A percentile compares a stretch with the other conserved stretches of the same genome.
Evolutionary conservation across 805 yeast genomes (phyloP).

Genomic region (Kodamaea hsintzibuensis): DNA sequence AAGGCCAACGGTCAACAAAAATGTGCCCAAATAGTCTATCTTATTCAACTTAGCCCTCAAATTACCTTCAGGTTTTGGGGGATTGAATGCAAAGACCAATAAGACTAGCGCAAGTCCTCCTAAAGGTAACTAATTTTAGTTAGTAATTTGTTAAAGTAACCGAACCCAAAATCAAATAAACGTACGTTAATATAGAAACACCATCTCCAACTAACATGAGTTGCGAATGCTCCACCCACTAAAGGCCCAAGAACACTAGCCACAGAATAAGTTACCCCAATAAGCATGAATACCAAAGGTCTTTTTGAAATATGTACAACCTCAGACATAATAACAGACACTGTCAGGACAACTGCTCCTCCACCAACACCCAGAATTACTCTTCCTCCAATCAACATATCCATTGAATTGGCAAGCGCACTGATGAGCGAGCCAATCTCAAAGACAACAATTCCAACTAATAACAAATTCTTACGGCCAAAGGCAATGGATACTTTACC

Average conservation of each 20-base stretch:
- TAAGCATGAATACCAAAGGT: conserved; percentile 23
- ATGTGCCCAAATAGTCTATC: conserved; percentile 23
- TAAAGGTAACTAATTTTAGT: conserved; percentile 16
- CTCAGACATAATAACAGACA: conserved; percentile 32
- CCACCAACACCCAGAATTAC: conserved; percentile 41
- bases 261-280: conserved; percentile 21
- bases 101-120: conserved; percentile 22
- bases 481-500: conserved; percentile 38
- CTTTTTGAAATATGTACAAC: conserved; percentile 29
- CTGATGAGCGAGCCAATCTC: conserved; percentile 40
- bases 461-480: conserved; percentile 36
- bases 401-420: conserved; percentile 37
- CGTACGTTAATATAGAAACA: conserved; percentile 24
- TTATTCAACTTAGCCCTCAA: conserved; percentile 16
- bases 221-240: conserved; percentile 27
- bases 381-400: conserved; percentile 43
- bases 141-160: too few species aligned
- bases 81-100: conserved; percentile 20
- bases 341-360: conserved; percentile 33
- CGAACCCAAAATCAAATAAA: not conserved
- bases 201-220: conserved; percentile 29
- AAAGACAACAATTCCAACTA: conserved; percentile 24
- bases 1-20: conserved; percentile 20
- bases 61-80: conserved; percentile 17
- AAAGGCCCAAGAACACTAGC: conserved; percentile 28